A percentile compares a stretch with the other conserved stretches of the same genome.
phyloP scores from a whole-genome alignment of 345 rosid genomes.

The Citrus cavaleriei region DNA sequence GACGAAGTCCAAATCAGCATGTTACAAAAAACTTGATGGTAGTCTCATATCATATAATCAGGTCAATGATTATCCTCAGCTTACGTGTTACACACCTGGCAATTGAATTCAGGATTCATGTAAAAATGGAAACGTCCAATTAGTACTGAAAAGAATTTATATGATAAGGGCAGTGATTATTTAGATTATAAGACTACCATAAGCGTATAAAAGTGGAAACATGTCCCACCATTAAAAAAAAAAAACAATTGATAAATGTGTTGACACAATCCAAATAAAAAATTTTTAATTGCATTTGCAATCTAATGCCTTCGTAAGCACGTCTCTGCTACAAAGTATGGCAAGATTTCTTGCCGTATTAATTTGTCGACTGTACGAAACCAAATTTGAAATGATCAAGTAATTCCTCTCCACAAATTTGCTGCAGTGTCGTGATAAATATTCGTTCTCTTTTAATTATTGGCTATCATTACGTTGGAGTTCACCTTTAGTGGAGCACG shows the following conservation, averaged over 20 bases:
- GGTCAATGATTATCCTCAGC: neutral
- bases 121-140: neutral
- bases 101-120: neutral
- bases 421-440: no score
- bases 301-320: neutral
- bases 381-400: neutral
- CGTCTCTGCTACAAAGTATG: neutral
- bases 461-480: no score
- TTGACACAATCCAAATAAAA: neutral
- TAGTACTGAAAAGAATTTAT: neutral
- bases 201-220: neutral
- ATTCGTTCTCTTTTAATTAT: no score
- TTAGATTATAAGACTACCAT: neutral
- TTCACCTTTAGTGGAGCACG: accelerated
- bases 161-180: neutral
- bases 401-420: neutral
- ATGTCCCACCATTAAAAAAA: neutral
- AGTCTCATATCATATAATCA: neutral
- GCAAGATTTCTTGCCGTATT: neutral
- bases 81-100: neutral
- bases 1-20: neutral
- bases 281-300: neutral
- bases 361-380: neutral
- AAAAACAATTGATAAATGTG: neutral
- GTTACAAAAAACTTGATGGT: neutral